phyloP scores from a whole-genome alignment of 2,329 filamentous ascomycete species.

The Parafenestella ontariensis region DNA sequence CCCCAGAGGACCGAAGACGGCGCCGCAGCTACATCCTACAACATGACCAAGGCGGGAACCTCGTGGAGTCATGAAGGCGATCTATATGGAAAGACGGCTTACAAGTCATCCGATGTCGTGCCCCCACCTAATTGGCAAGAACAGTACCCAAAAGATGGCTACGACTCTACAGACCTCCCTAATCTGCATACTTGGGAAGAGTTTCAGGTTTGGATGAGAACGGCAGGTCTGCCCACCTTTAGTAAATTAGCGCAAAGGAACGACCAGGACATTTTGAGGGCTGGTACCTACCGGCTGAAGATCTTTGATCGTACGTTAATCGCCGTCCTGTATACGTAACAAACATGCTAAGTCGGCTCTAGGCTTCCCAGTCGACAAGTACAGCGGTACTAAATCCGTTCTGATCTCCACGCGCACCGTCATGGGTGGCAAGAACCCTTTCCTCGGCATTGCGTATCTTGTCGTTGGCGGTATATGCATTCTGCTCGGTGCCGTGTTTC shows the following conservation, averaged over 20 bases:
- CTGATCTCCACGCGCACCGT: slow-evolving; percentile 88
- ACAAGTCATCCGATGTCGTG: slow-evolving; percentile 69
- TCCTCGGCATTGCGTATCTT: slow-evolving; percentile 94
- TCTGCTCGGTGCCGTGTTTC: slow-evolving; percentile 85
- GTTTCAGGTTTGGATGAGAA: slow-evolving; percentile 99
- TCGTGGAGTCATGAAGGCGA: slow-evolving; percentile 85
- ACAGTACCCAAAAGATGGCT: slow-evolving; percentile 71
- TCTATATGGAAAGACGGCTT: slow-evolving; percentile 75
- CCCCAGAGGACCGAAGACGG: slow-evolving; percentile 51
- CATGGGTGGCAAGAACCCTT: slow-evolving; percentile 93
- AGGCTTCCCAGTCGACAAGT: slow-evolving; percentile 83
- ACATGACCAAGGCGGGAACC: slow-evolving; percentile 79
- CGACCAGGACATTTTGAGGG: slow-evolving; percentile 69
- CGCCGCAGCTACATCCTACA: slow-evolving; percentile 61
- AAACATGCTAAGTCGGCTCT: slow-evolving; percentile 28
- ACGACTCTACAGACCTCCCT: slow-evolving; percentile 72
- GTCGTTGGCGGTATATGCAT: slow-evolving; percentile 94
- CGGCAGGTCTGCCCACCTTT: slow-evolving; percentile 90
- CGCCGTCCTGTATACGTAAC: neutral
- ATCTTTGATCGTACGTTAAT: slow-evolving; percentile 75
- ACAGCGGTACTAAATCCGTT: slow-evolving; percentile 87
- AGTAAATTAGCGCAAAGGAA: slow-evolving; percentile 92
- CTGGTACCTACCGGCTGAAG: slow-evolving; percentile 77
- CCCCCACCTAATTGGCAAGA: slow-evolving; percentile 87
- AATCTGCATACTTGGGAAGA: slow-evolving; percentile 77